Conservation (phyloP, 805 yeast genomes). For the Pichia cephalocereana region DNA sequence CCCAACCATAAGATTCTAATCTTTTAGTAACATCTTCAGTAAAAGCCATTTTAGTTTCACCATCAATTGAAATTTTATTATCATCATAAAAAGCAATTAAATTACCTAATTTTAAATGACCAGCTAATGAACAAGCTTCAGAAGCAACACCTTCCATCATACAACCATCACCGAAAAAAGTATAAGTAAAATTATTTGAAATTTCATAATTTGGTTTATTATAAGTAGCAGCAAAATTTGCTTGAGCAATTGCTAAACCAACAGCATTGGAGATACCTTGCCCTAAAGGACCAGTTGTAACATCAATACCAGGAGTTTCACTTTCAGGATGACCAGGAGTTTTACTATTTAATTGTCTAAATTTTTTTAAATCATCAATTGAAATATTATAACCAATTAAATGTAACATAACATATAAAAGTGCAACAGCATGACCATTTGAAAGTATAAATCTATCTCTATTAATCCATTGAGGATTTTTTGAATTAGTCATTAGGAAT, state of each 20-base stretch:
- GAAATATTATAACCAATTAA: conserved; percentile 75
- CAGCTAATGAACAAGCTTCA: conserved; percentile 92
- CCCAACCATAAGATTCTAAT: conserved; percentile 93
- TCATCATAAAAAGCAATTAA: conserved; percentile 94
- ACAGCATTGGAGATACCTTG: conserved; percentile 96
- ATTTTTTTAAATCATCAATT: conserved; percentile 78
- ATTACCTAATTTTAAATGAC: conserved; percentile 89
- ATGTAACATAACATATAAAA: conserved; percentile 77
- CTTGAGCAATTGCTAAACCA: conserved; percentile 93
- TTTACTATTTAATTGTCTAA: conserved; percentile 84
- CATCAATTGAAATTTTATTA: conserved; percentile 95
- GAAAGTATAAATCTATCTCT: conserved; percentile 93
- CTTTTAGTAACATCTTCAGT: conserved; percentile 85
- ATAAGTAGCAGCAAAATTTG: conserved; percentile 84
- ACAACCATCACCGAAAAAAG: conserved; percentile 94
- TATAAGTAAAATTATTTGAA: conserved; percentile 68
- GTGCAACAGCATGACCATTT: conserved; percentile 94
- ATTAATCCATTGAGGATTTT: conserved; percentile 86
- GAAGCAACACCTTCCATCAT: conserved; percentile 96
- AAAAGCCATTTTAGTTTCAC: conserved; percentile 81
- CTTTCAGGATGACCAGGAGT: conserved; percentile 98
- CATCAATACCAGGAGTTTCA: conserved; percentile 89
- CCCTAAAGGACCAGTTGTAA: conserved; percentile 98
- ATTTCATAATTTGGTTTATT: conserved; percentile 76
- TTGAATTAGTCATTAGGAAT: conserved; percentile 73